A percentile compares a stretch with the other conserved stretches of the same genome.
These are phyloP conservation scores for Hirsutella rhossiliensis DNA, from an alignment of 2,329 filamentous ascomycete genomes.

Conservation along the genomic window DNA sequence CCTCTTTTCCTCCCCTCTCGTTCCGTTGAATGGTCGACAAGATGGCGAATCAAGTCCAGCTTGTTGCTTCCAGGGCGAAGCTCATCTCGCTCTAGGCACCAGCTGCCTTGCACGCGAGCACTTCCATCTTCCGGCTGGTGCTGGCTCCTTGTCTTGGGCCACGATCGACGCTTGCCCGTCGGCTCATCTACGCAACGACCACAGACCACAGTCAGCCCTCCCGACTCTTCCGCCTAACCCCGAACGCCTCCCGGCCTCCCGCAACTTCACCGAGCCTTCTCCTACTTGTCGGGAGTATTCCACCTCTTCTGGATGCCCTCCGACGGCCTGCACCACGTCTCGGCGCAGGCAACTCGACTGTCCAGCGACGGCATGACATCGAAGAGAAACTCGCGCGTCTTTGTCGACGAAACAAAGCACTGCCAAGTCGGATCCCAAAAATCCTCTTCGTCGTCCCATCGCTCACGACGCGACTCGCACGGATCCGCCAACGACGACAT, in stretches of 20 bases:
- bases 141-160: not conserved
- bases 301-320: no score
- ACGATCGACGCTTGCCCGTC: not conserved
- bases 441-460: slow-evolving; percentile 10
- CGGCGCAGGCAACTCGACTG: no score
- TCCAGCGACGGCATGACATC: slow-evolving; percentile 7
- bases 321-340: no score
- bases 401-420: slow-evolving; percentile 8
- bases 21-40: not conserved
- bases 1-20: not conserved
- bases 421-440: slow-evolving; percentile 5
- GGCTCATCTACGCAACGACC: no score
- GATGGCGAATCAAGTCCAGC: slow-evolving; percentile 4
- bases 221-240: no score
- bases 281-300: no score
- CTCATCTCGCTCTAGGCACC: not conserved
- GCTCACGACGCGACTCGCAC: slow-evolving; percentile 17
- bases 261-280: no score
- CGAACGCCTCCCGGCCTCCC: no score
- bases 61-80: slow-evolving; percentile 2
- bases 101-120: not conserved
- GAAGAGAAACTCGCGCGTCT: slow-evolving; percentile 12
- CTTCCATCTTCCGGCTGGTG: not conserved
- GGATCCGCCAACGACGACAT: slow-evolving; percentile 16
- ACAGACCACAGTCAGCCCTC: no score